Percentiles rank a stretch among this genome's conserved stretches.
Conservation (phyloP, 148 eudicot genomes). For the Rhododendron williamsianum region DNA sequence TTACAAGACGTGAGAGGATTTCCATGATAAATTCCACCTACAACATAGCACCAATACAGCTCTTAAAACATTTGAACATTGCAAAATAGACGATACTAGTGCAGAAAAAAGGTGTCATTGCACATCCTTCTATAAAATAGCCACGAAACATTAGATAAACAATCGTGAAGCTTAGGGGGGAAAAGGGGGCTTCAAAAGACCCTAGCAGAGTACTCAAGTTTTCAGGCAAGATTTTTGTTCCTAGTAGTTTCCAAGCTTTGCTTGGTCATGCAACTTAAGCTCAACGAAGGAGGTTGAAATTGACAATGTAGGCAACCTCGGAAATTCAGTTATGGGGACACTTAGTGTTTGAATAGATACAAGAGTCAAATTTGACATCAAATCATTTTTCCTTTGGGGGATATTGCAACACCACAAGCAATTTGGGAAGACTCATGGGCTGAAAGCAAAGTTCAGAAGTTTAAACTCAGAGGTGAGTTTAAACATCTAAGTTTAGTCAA, state of each 20-base stretch:
- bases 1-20: constrained; percentile 91
- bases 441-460: not conserved
- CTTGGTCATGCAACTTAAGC: not conserved
- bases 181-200: not conserved
- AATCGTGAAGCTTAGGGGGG: not conserved
- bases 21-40: constrained; percentile 96
- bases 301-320: not conserved
- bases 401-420: not conserved
- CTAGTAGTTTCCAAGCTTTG: not conserved
- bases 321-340: not conserved
- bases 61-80: not conserved
- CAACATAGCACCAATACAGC: constrained; percentile 15
- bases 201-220: not conserved
- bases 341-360: not conserved
- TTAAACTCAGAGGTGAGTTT: not conserved
- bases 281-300: not conserved
- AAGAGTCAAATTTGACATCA: not conserved
- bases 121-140: not conserved
- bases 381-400: not conserved
- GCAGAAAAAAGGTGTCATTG: not conserved
- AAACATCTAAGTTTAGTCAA: not conserved
- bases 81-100: not conserved
- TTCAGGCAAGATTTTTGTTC: not conserved
- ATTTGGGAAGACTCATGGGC: not conserved
- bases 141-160: not conserved